A percentile compares a stretch with the other conserved stretches of the same genome.
These are phyloP conservation scores for Spathaspora sp. DNA, from an alignment of 805 yeast species.

Conservation along the genomic window DNA sequence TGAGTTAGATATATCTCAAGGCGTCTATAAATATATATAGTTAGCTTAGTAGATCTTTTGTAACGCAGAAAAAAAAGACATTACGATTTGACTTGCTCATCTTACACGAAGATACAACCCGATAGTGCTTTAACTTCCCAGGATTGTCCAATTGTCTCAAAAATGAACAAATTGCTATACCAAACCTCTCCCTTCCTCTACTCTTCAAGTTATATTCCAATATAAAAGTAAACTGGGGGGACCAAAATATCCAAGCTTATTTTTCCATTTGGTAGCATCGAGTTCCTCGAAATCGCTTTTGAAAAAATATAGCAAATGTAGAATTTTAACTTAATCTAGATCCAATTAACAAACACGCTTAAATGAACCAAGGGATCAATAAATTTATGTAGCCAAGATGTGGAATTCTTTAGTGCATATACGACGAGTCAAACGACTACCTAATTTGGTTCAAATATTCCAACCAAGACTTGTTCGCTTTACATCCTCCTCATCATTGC, in stretches of 20 bases:
- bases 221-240: too few species aligned
- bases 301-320: background rate
- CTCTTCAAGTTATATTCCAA: too few species aligned
- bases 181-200: too few species aligned
- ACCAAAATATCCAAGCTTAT: too few species aligned
- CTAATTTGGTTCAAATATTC: background rate
- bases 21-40: background rate
- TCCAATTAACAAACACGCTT: background rate
- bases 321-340: background rate
- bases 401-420: background rate
- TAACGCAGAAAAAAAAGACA: background rate
- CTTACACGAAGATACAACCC: background rate
- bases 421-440: background rate
- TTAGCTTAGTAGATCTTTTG: background rate
- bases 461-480: background rate
- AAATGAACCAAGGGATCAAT: background rate
- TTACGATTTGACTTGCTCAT: background rate
- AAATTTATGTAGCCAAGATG: background rate
- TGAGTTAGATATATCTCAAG: background rate
- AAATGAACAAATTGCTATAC: too few species aligned
- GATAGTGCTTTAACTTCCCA: background rate
- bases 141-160: too few species aligned
- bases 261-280: background rate
- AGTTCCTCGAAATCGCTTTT: background rate
- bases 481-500: background rate